phyloP scores from a whole-genome alignment of 176 grass and related monocot genomes.

The Coix lacrymajobi region DNA sequence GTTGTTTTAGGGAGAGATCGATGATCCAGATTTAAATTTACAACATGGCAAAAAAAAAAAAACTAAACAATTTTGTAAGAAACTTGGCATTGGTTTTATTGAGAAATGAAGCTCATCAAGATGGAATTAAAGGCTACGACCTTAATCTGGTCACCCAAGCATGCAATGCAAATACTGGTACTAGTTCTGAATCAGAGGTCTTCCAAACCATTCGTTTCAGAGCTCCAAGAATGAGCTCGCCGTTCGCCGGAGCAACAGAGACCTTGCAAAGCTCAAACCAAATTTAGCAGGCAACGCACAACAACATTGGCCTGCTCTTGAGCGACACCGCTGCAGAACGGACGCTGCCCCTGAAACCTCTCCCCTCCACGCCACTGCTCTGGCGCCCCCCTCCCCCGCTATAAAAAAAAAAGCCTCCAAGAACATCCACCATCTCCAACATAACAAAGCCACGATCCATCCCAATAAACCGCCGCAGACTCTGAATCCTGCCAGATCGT shows the following conservation, averaged over 20 bases:
- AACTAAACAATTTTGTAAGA: neutral
- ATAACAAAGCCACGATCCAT: neutral
- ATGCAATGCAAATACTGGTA: neutral
- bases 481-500: neutral
- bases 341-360: slow-evolving; percentile 12
- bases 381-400: neutral
- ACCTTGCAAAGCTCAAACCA: neutral
- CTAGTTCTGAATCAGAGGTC: neutral
- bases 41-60: neutral
- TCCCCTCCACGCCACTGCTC: too few species aligned
- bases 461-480: slow-evolving; percentile 10
- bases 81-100: neutral
- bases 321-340: slow-evolving; percentile 12
- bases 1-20: too few species aligned
- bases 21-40: neutral
- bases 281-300: neutral
- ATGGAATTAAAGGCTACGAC: too few species aligned
- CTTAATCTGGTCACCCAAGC: neutral
- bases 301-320: neutral
- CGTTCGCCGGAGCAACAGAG: neutral
- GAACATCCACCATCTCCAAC: neutral
- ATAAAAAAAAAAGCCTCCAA: slow-evolving; percentile 36
- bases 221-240: neutral
- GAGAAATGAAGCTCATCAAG: neutral
- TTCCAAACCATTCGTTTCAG: neutral